These are phyloP conservation scores for Posidonia australis DNA, from an alignment of 106 monocot genomes.

Conservation along the genomic window DNA sequence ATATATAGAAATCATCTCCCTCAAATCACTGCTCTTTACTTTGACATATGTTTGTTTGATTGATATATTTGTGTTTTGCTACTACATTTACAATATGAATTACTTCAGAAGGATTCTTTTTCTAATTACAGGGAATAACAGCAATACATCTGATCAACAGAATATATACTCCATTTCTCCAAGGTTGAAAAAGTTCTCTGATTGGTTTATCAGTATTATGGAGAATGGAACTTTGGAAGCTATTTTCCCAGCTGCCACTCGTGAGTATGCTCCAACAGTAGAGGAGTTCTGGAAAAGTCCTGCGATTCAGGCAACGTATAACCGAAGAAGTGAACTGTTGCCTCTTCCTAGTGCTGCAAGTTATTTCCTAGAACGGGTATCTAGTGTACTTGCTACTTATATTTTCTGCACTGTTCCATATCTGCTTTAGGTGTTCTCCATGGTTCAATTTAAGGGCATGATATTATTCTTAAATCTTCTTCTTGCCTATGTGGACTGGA, in stretches of 20 bases:
- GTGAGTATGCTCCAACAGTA: slow-evolving; percentile 67
- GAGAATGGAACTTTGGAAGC: slow-evolving; percentile 61
- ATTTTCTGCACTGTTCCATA: no score
- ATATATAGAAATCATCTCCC: not conserved
- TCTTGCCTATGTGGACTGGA: no score
- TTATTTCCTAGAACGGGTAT: slow-evolving; percentile 81
- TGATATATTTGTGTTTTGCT: not conserved
- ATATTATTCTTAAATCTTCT: no score
- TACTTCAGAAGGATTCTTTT: not conserved
- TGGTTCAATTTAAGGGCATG: no score
- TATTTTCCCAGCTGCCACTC: slow-evolving; percentile 74
- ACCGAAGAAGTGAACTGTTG: slow-evolving; percentile 44
- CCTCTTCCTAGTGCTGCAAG: slow-evolving; percentile 47
- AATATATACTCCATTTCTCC: slow-evolving; percentile 51
- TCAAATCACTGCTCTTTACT: not conserved
- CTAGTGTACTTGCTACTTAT: not conserved
- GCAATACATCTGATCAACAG: slow-evolving; percentile 11
- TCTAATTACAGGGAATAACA: slow-evolving; percentile 17
- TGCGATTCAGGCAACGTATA: slow-evolving; percentile 79
- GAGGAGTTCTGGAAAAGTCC: slow-evolving; percentile 85
- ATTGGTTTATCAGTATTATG: slow-evolving; percentile 63
- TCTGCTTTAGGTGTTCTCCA: no score
- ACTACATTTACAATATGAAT: not conserved
- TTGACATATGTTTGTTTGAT: no score
- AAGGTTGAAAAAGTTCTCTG: slow-evolving; percentile 58